Evolutionary conservation across 345 rosid genomes (phyloP).

Genomic region (Erysimum cheiranthoides): DNA sequence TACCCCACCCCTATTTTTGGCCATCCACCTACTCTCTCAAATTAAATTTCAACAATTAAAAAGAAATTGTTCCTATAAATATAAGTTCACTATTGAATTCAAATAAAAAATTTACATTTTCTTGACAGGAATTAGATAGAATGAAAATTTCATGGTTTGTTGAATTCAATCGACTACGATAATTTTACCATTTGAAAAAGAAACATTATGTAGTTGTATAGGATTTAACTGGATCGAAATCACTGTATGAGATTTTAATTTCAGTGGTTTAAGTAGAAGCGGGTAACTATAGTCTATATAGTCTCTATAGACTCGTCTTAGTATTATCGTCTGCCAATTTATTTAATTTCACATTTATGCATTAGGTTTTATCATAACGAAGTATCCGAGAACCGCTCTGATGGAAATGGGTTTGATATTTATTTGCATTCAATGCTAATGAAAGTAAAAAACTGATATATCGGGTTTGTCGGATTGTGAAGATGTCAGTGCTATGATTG

Average conservation of each 20-base stretch:
- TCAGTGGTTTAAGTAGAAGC: not conserved
- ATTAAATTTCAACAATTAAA: not conserved
- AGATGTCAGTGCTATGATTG: slow-evolving; percentile 45
- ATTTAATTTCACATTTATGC: slow-evolving; percentile 2
- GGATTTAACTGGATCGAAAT: not conserved
- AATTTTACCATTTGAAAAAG: not conserved
- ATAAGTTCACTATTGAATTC: not conserved
- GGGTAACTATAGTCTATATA: not conserved
- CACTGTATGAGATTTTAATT: not conserved
- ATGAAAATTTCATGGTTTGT: not conserved
- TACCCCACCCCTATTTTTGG: slow-evolving; percentile 2
- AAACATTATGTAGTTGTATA: not conserved
- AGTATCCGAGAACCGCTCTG: not conserved
- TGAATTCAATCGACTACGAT: not conserved
- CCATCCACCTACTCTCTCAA: slow-evolving; percentile 13
- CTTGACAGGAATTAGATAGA: not conserved
- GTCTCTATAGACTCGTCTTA: not conserved
- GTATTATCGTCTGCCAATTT: not conserved
- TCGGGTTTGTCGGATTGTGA: slow-evolving; percentile 40
- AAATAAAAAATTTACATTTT: not conserved
- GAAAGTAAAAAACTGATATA: slow-evolving; percentile 26
- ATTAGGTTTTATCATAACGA: slow-evolving; percentile 7
- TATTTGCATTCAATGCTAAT: slow-evolving; percentile 33
- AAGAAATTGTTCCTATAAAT: not conserved
- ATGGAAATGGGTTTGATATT: slow-evolving; percentile 22